phyloP scores from a whole-genome alignment of 2,329 filamentous ascomycete genomes.

The Trichoderma sp. region DNA sequence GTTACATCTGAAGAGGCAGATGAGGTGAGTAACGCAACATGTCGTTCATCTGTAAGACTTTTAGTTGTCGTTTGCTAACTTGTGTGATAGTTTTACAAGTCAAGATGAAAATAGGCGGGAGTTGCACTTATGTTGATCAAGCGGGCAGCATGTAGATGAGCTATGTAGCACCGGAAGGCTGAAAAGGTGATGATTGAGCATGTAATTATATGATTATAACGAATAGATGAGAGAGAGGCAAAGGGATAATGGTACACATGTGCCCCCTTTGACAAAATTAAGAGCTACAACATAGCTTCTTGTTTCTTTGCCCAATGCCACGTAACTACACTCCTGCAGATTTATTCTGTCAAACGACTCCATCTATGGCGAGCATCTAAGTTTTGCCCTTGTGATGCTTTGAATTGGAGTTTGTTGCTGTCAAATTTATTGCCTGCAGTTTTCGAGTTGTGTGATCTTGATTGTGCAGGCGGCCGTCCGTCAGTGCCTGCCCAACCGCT shows the following conservation, averaged over 20 bases:
- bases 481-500: background rate
- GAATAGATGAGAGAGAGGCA: background rate
- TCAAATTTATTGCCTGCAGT: background rate
- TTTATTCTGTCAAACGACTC: background rate
- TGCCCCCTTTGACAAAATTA: background rate
- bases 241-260: background rate
- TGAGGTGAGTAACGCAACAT: conserved; percentile 43
- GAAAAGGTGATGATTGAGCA: background rate
- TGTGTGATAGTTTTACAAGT: conserved; percentile 36
- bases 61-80: conserved; percentile 26
- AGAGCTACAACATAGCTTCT: background rate
- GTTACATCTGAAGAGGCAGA: conserved; percentile 70
- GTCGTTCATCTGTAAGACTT: background rate
- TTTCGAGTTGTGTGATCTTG: background rate
- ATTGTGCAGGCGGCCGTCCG: background rate
- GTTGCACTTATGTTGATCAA: background rate
- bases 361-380: background rate
- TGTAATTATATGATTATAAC: background rate
- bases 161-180: background rate
- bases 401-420: background rate
- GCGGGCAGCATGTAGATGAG: background rate
- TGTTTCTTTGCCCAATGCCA: background rate
- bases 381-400: background rate
- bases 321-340: background rate
- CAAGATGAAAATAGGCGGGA: conserved; percentile 26